Evolutionary conservation across 768 basidiomycete species (phyloP).

Genomic region (Russula compacta): DNA sequence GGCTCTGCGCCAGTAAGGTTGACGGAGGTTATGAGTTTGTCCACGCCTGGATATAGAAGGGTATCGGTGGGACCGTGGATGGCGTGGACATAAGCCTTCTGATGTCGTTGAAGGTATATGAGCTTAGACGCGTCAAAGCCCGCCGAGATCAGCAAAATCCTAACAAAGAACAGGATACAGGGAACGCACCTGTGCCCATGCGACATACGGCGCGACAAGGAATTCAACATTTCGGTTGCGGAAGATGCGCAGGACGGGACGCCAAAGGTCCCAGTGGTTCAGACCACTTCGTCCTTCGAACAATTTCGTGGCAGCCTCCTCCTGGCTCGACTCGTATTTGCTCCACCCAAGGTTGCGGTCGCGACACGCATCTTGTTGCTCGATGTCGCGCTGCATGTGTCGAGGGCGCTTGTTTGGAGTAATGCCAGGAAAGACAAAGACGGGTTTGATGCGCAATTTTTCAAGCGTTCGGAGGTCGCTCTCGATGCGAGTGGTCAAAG

Average conservation of each 20-base stretch:
- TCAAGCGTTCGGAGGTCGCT: slow-evolving; percentile 85
- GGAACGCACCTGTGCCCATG: slow-evolving; percentile 84
- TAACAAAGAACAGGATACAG: background rate
- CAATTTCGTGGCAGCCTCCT: slow-evolving; percentile 77
- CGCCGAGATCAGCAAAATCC: background rate
- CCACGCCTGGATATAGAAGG: slow-evolving; percentile 78
- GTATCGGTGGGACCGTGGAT: slow-evolving; percentile 88
- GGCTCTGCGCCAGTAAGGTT: slow-evolving; percentile 62
- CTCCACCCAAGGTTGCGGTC: slow-evolving; percentile 84
- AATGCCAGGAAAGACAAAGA: slow-evolving; percentile 95
- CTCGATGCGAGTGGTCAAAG: slow-evolving; percentile 82
- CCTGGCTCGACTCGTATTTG: slow-evolving; percentile 86
- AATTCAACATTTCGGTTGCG: slow-evolving; percentile 94
- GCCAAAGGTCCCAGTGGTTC: slow-evolving; percentile 86
- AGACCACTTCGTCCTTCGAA: slow-evolving; percentile 70
- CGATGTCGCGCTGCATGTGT: slow-evolving; percentile 42
- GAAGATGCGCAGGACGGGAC: slow-evolving; percentile 85
- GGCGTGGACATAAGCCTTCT: slow-evolving; percentile 89
- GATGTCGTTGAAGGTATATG: slow-evolving; percentile 89
- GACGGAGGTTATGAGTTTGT: slow-evolving; percentile 83
- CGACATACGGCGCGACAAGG: slow-evolving; percentile 89
- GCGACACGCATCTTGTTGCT: slow-evolving; percentile 53
- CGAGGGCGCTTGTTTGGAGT: slow-evolving; percentile 68
- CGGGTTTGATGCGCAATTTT: slow-evolving; percentile 89
- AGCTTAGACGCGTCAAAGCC: slow-evolving; percentile 41